These are phyloP conservation scores for Chrysanthemum makinoi DNA, from an alignment of 129 eudicot species.

Conservation along the genomic window DNA sequence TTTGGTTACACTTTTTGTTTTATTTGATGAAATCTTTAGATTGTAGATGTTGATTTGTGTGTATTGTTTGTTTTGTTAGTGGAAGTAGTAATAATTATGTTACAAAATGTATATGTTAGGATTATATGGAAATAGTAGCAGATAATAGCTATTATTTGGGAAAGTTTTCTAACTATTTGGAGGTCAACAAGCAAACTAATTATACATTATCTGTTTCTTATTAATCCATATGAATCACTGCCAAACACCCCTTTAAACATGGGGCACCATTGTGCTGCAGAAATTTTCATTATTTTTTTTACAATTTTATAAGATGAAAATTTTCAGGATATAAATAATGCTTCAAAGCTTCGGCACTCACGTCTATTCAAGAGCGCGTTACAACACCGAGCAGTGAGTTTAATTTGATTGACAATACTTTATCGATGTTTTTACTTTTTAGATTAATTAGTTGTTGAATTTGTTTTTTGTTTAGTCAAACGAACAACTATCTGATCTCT, in stretches of 20 bases:
- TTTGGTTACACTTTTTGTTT: slow-evolving; percentile 5
- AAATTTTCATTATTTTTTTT: background rate
- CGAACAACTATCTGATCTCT: slow-evolving; percentile 60
- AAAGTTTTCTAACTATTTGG: background rate
- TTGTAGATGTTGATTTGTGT: slow-evolving; percentile 3
- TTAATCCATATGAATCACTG: too few species aligned
- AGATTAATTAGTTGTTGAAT: background rate
- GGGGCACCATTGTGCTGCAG: slow-evolving; percentile 12
- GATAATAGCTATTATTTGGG: background rate
- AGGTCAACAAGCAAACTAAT: too few species aligned
- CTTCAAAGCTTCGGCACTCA: slow-evolving; percentile 65
- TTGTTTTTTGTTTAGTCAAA: slow-evolving; percentile 42
- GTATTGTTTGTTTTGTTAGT: slow-evolving; percentile 7
- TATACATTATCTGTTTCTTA: too few species aligned
- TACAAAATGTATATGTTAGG: background rate
- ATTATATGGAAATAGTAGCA: background rate
- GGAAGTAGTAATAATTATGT: background rate
- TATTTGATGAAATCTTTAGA: background rate
- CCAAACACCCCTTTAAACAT: too few species aligned
- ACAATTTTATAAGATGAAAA: slow-evolving; percentile 3
- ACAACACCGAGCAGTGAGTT: slow-evolving; percentile 59
- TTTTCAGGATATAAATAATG: slow-evolving; percentile 58
- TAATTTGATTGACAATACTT: background rate
- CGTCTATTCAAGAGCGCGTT: slow-evolving; percentile 63
- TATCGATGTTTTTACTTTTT: too few species aligned